These are phyloP conservation scores for Fimicolochytrium jonesii DNA, from an alignment of 192 early-diverging fungal genomes.

Conservation along the genomic window DNA sequence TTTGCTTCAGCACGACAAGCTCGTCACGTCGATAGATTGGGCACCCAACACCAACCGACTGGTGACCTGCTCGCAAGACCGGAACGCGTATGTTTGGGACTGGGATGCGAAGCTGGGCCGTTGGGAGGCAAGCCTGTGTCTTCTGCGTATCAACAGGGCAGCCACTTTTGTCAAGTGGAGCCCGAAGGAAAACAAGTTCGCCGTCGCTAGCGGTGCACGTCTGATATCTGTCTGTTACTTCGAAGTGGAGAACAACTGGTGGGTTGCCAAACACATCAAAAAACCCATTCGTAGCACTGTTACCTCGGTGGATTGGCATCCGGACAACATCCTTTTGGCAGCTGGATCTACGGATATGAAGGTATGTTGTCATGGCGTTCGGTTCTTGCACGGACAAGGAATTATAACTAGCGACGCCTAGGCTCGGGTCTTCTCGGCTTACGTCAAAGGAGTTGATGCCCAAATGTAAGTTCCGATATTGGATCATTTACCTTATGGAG, in stretches of 20 bases:
- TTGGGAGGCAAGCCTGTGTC: conserved; percentile 91
- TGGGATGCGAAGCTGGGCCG: conserved; percentile 48
- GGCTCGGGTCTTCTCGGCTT: conserved; percentile 93
- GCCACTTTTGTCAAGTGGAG: conserved; percentile 93
- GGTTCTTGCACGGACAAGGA: no score
- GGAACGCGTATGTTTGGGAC: conserved; percentile 98
- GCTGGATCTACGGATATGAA: conserved; percentile 65
- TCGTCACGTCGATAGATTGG: conserved; percentile 94
- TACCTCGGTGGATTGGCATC: conserved; percentile 90
- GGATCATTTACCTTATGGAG: no score
- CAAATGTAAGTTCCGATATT: no score
- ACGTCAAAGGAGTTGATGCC: conserved; percentile 89
- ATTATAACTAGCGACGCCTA: no score
- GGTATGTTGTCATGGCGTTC: conserved; percentile 13
- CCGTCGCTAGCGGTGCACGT: conserved; percentile 88
- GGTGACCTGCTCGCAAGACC: conserved; percentile 96
- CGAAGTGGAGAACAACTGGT: conserved; percentile 96
- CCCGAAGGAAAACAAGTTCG: conserved; percentile 96
- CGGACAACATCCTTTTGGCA: conserved; percentile 91
- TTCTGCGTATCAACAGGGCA: conserved; percentile 92
- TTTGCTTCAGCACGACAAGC: conserved; percentile 78
- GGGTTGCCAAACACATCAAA: conserved; percentile 92
- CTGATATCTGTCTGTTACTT: conserved; percentile 93
- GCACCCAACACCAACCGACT: conserved; percentile 91
- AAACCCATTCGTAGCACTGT: conserved; percentile 90